Evolutionary conservation across 441 rosid species (phyloP), one percentile per base, ranked within the genome.

Genomic region (Populus hybrid): DNA sequence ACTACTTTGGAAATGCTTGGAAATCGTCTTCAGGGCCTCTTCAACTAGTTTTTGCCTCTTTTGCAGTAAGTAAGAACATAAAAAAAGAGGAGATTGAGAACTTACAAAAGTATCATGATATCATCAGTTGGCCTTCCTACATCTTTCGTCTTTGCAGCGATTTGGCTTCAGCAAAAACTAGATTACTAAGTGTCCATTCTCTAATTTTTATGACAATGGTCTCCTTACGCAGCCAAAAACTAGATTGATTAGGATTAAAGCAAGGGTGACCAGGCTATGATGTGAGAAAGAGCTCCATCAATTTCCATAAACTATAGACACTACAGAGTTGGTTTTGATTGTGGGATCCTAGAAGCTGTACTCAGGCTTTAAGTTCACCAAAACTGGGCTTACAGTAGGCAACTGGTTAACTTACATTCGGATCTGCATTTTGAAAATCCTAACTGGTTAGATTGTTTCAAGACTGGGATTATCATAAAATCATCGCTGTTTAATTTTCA

Each of bases 111-210:
- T 31, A 81, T 67, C 76, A 79, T n/a, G 72, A 74, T 35, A 75
- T 87, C 36, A 9, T 83, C 31, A 77, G 71, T 4, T 73, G 74
- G 78, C 83, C 89, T 0, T 81, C 89, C 29, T 29, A 38, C 20
- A 73, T 88, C 67, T 86, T 85, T 64, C 80, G 86, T 42, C 87
- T 86, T 6, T 85, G 76, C 78, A 87, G 83, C 26, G 86, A 84
- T 50, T 74, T 84, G 2, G 80, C 35, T 9, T 84, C 83, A 76
- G 45, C 0, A 35, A 31, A 31, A 31, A 31, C 33, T 31, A 31
- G 33, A 45, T 45, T 45, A 45, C 12, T 14, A 45, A 3, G 56
- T 45, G 18, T 45, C 56, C 56, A 45, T 45, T 45, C 56, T 45
- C 56, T 45, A 12, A 45, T 45, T 14, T 12, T 45, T 45, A 45